Base-by-base conservation (phyloP, 176 grass and related monocot species). In the Oryza meridionalis region DNA sequence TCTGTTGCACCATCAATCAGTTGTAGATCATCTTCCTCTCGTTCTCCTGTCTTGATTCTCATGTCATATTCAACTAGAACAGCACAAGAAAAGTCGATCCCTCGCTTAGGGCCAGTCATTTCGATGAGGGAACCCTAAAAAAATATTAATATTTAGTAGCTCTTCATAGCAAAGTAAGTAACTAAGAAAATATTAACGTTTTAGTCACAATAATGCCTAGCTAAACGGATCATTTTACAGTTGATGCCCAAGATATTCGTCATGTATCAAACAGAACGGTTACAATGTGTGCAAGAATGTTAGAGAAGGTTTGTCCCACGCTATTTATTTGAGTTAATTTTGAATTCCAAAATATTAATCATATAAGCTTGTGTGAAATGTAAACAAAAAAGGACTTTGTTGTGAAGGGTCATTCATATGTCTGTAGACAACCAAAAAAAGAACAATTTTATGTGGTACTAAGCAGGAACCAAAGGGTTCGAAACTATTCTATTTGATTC, bases 41-140 rank as follows among this genome's bases (percentile, higher is more conserved):
- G 50, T 38, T 35, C 17, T 59, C 65, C 29, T 31, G 29, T 31
- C 29, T 31, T 31, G 29, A 31, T 31, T 31, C 29, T 31, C 29
- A 77, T 61, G 65, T 77, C 74, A 62, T 62, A 77, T 45, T 85
- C 83, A 2, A 85, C 24, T 16, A 85, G 16, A 85, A 24, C 43
- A 46, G 6, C 11, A 37, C 12, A 7, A 45, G 9, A 16, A 1
- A 77, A 16, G 15, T 85, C 33, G 10, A 85, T 85, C 37, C 73
- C 83, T 45, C 74, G 10, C 74, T 77, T 85, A 62, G 66, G 74
- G 1, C 82, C 65, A 84, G 65, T 5, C 49, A 77, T 77, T 51
- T 63, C 14, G 21, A 77, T 77, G 53, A 77, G 51, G 35, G 81
- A 84, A 38, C 61, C 81, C 81, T 75, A 40, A 43, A 84, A 51